These are phyloP conservation scores for Gentiana macrophylla DNA, from an alignment of 257 asterid species.

Conservation along the genomic window DNA sequence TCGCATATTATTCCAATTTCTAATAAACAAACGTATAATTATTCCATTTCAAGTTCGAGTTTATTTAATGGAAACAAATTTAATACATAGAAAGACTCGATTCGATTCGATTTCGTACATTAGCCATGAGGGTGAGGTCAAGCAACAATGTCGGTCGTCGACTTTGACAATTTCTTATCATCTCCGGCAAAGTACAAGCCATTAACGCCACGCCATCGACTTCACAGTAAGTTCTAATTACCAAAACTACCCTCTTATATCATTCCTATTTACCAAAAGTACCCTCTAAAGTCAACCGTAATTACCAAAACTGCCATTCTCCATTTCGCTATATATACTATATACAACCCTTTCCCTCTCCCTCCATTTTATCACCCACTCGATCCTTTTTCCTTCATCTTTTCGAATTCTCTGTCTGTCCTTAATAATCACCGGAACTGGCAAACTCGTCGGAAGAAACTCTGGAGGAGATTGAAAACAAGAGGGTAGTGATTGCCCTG, in stretches of 20 bases:
- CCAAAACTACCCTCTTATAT: constrained; percentile 18
- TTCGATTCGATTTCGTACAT: no score
- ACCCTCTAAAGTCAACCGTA: constrained; percentile 13
- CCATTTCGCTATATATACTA: constrained; percentile 12
- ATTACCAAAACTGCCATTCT: constrained; percentile 5
- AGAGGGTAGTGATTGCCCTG: constrained; percentile 97
- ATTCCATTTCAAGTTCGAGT: no score
- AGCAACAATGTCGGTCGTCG: no score
- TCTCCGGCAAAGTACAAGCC: no score
- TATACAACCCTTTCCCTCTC: neutral
- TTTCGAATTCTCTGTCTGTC: neutral
- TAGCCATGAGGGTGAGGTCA: no score
- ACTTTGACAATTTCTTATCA: no score
- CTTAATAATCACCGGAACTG: constrained; percentile 39
- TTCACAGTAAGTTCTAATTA: no score
- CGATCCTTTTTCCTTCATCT: neutral
- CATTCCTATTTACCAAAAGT: neutral
- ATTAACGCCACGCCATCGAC: no score
- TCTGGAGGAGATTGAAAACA: constrained; percentile 81
- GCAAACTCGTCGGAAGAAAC: constrained; percentile 51
- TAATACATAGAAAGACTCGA: no score
- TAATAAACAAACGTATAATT: no score
- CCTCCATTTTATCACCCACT: neutral
- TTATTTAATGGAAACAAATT: no score
- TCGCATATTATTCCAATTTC: no score